Percentiles rank a stretch among this genome's conserved stretches.
phyloP scores from a whole-genome alignment of 129 eudicot genomes.

The Rutidosis leptorrhynchoides region DNA sequence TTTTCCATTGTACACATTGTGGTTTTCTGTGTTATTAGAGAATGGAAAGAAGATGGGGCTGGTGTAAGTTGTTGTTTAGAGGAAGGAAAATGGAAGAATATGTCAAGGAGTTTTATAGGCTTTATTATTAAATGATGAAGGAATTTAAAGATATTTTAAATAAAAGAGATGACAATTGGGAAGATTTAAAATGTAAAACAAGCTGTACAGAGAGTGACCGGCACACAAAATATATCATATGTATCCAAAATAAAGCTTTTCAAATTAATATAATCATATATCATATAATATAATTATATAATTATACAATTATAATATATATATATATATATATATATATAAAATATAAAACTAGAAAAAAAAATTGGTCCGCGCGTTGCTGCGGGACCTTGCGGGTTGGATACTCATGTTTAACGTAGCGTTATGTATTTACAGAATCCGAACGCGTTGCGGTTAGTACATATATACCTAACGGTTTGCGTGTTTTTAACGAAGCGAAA shows the following conservation, averaged over 20 bases:
- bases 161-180: constrained; percentile 36
- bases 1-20: constrained; percentile 54
- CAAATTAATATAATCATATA: no score
- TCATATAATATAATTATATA: no score
- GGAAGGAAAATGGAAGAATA: constrained; percentile 37
- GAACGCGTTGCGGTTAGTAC: no score
- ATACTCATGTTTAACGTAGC: no score
- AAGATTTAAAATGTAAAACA: constrained; percentile 37
- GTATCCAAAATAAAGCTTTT: neutral
- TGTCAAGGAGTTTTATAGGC: constrained; percentile 32
- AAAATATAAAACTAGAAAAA: no score
- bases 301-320: no score
- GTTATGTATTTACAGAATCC: no score
- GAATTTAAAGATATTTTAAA: constrained; percentile 21
- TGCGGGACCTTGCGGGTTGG: no score
- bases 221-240: constrained; percentile 28
- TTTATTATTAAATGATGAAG: constrained; percentile 22
- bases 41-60: constrained; percentile 32
- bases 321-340: no score
- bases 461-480: no score
- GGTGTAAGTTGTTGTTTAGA: constrained; percentile 31
- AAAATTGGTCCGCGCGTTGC: no score
- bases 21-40: constrained; percentile 15
- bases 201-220: constrained; percentile 54
- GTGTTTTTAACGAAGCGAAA: no score